Evolutionary conservation across 768 basidiomycete genomes (phyloP).

Genomic region (Boletus vermiculosoides): DNA sequence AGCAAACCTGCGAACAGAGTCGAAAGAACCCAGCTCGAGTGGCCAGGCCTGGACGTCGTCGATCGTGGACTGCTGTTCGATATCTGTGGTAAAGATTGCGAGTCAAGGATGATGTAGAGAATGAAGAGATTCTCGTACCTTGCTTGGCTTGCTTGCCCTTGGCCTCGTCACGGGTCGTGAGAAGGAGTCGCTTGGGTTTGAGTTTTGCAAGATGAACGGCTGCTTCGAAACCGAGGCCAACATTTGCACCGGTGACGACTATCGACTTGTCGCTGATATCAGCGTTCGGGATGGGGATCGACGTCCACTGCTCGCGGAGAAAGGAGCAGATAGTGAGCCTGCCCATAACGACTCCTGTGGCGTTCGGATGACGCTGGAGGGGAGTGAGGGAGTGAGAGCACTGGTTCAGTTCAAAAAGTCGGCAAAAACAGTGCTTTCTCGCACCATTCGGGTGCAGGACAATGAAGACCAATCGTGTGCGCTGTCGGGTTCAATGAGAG

Average conservation of each 20-base stretch:
- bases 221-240: slow-evolving; percentile 33
- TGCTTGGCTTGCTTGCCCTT: slow-evolving; percentile 20
- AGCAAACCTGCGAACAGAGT: slow-evolving; percentile 34
- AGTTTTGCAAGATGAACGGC: slow-evolving; percentile 28
- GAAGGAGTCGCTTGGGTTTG: slow-evolving; percentile 22
- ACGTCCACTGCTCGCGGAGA: slow-evolving; percentile 30
- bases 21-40: slow-evolving; percentile 35
- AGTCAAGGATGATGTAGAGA: background rate
- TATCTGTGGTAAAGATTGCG: slow-evolving; percentile 6
- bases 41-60: slow-evolving; percentile 30
- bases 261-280: slow-evolving; percentile 25
- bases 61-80: slow-evolving; percentile 14
- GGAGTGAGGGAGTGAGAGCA: background rate
- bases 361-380: background rate
- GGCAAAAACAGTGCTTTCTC: background rate
- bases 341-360: slow-evolving; percentile 23
- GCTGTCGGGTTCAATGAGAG: background rate
- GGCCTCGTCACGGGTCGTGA: slow-evolving; percentile 26
- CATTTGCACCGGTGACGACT: slow-evolving; percentile 26
- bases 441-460: background rate
- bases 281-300: slow-evolving; percentile 22
- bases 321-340: slow-evolving; percentile 17
- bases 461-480: background rate
- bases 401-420: background rate
- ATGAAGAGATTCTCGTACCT: slow-evolving; percentile 9